Conservation (phyloP, 179 eudicot species). For the Nepenthes alata region DNA sequence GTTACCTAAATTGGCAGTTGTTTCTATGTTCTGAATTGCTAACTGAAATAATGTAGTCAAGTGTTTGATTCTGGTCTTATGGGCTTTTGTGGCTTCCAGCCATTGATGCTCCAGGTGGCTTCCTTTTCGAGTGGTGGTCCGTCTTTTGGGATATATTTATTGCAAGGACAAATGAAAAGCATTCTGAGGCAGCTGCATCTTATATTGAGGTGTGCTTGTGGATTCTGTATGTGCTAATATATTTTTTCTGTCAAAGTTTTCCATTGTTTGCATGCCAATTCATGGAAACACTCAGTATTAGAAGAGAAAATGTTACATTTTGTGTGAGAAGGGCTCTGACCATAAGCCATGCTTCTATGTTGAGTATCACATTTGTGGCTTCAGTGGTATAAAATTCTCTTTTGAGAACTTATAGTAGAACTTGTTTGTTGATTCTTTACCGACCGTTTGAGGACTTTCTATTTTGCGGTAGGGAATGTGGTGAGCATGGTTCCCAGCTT, state of each 20-base stretch:
- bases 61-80: background rate
- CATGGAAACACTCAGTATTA: no score
- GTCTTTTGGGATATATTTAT: conserved; percentile 51
- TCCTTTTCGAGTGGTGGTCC: conserved; percentile 58
- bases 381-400: no score
- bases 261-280: no score
- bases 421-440: no score
- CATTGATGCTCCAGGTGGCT: conserved; percentile 51
- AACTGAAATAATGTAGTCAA: background rate
- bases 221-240: background rate
- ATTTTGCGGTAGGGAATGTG: no score
- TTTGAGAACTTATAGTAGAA: no score
- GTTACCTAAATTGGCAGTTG: background rate
- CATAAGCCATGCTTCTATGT: no score
- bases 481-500: no score
- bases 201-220: conserved; percentile 30
- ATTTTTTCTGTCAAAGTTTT: background rate
- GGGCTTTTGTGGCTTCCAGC: conserved; percentile 19
- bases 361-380: no score
- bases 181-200: conserved; percentile 30
- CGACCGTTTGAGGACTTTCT: no score
- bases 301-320: no score
- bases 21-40: background rate
- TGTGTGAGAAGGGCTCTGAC: no score
- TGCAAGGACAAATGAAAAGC: conserved; percentile 36